Conservation (phyloP, 2,329 filamentous ascomycete species). For the Plectosphaerella cucumerina region DNA sequence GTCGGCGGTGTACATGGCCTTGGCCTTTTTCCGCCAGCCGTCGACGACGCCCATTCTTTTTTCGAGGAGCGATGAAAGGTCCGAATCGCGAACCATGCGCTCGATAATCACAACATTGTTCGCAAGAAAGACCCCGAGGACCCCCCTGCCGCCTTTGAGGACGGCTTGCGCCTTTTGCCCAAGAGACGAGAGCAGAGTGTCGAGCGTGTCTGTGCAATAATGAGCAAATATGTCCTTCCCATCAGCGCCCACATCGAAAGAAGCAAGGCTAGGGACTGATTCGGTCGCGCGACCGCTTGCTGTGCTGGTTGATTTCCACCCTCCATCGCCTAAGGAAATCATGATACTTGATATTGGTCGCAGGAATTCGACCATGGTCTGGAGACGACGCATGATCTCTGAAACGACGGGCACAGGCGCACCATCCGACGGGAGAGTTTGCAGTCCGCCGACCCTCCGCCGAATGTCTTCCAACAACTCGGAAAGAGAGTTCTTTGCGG, state of each 20-base stretch:
- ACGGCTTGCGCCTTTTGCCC: constrained; percentile 69
- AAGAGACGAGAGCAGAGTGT: constrained; percentile 70
- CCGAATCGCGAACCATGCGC: constrained; percentile 76
- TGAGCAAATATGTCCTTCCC: constrained; percentile 83
- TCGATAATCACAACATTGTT: constrained; percentile 85
- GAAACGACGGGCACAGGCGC: constrained; percentile 72
- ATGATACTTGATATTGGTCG: constrained; percentile 84
- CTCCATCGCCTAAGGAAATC: constrained; percentile 87
- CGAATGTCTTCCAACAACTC: constrained; percentile 82
- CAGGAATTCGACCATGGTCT: constrained; percentile 83
- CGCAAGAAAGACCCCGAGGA: constrained; percentile 83
- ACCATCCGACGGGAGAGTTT: constrained; percentile 72
- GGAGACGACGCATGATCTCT: constrained; percentile 81
- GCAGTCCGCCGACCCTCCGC: constrained; percentile 60
- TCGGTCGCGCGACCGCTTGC: constrained; percentile 55
- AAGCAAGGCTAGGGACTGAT: constrained; percentile 65
- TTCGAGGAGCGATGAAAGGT: constrained; percentile 69
- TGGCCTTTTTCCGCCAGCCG: constrained; percentile 82
- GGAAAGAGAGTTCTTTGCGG: constrained; percentile 78
- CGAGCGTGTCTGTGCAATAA: constrained; percentile 86
- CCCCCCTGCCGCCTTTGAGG: constrained; percentile 70
- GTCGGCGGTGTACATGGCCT: constrained; percentile 73
- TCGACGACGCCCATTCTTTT: constrained; percentile 66
- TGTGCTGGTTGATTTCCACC: constrained; percentile 64
- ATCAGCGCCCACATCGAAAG: constrained; percentile 85